Conservation (phyloP, 108 stramenopile genomes). For the Schizochytrium sp. region DNA sequence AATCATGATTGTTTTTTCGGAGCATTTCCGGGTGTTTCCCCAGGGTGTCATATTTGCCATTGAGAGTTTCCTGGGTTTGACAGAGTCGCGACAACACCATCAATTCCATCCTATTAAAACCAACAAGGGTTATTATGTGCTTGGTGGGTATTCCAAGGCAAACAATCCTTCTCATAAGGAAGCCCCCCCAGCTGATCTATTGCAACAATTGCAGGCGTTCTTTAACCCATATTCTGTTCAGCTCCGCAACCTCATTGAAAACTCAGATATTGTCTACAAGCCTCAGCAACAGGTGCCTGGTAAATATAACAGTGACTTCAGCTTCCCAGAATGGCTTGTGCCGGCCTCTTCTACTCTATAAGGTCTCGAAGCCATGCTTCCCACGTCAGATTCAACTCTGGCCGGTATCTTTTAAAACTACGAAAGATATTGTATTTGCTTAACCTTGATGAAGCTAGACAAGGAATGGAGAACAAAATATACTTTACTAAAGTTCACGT, state of each 20-base stretch:
- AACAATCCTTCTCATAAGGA: constrained; percentile 45
- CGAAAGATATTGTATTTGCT: too few relatives aligned
- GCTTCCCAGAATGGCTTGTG: background rate
- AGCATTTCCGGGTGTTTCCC: background rate
- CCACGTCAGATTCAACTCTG: too few relatives aligned
- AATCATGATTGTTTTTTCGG: constrained; percentile 42
- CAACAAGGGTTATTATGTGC: constrained; percentile 17
- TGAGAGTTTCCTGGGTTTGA: background rate
- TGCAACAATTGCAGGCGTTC: background rate
- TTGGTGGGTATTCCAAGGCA: constrained; percentile 41
- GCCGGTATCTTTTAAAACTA: too few relatives aligned
- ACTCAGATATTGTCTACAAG: background rate
- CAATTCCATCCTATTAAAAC: background rate
- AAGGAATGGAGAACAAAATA: too few relatives aligned
- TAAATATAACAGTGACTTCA: background rate
- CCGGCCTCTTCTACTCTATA: background rate
- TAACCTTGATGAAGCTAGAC: too few relatives aligned
- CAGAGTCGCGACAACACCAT: background rate
- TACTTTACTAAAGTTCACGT: too few relatives aligned
- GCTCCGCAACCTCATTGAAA: background rate
- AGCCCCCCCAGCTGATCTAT: background rate
- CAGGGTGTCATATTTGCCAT: constrained; percentile 6
- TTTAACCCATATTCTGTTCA: background rate
- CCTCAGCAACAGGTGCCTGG: background rate
- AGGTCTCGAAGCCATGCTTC: background rate